Evolutionary conservation across 2,329 filamentous ascomycete species (phyloP).

Genomic region (Colletotrichum gigasporum): DNA sequence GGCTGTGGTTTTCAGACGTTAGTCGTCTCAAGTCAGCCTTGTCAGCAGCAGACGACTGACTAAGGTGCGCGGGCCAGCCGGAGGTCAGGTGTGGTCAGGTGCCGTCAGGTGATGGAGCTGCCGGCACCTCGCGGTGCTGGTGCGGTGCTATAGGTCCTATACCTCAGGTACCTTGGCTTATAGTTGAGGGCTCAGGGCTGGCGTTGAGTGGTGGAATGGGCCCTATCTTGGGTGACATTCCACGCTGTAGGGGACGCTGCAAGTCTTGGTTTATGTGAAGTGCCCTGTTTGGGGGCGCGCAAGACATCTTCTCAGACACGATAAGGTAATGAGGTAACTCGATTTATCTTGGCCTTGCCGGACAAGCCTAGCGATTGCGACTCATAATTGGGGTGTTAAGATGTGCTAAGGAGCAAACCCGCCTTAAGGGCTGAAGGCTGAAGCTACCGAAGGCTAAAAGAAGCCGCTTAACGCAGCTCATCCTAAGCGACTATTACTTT

Average conservation of each 20-base stretch:
- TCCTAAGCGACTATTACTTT: slow-evolving; percentile 13
- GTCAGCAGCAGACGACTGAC: not conserved
- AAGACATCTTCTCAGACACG: not conserved
- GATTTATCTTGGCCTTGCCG: slow-evolving; percentile 7
- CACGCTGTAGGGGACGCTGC: not conserved
- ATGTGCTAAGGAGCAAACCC: slow-evolving; percentile 16
- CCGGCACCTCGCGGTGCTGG: too few species aligned
- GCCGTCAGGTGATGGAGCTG: not conserved
- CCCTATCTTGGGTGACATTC: not conserved
- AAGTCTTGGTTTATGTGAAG: not conserved
- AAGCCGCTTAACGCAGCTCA: slow-evolving; percentile 10
- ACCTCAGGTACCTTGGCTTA: too few species aligned
- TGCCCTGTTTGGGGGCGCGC: not conserved
- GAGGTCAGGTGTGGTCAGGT: not conserved
- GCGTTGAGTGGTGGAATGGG: too few species aligned
- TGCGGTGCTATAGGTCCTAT: too few species aligned
- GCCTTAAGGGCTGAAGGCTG: not conserved
- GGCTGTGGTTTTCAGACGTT: slow-evolving; percentile 25
- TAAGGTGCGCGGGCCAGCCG: not conserved
- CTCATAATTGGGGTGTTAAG: slow-evolving; percentile 26
- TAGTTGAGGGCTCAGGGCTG: too few species aligned
- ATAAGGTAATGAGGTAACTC: not conserved
- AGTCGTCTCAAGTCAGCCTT: slow-evolving; percentile 28
- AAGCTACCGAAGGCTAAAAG: slow-evolving; percentile 10
- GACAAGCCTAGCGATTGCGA: slow-evolving; percentile 10